These are phyloP conservation scores for Hericium erinaceus DNA, from an alignment of 768 basidiomycete genomes.

Conservation along the genomic window DNA sequence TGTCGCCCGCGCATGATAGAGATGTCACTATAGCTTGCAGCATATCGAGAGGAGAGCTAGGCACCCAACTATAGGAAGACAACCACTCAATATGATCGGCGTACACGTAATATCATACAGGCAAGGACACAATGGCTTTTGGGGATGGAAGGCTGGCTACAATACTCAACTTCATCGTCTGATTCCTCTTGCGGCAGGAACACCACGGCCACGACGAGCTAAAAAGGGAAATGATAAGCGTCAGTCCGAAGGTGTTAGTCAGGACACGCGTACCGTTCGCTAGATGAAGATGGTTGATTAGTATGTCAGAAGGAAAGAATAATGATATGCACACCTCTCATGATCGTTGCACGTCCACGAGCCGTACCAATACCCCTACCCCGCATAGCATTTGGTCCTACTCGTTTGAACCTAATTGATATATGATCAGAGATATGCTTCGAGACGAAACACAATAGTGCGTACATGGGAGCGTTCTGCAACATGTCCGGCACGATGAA, in stretches of 20 bases:
- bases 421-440: neutral
- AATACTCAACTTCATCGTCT: slow-evolving; percentile 45
- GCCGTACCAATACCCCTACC: slow-evolving; percentile 99
- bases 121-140: slow-evolving; percentile 8
- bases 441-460: slow-evolving; percentile 13
- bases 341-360: slow-evolving; percentile 96
- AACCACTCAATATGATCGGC: neutral
- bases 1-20: too few species aligned
- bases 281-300: slow-evolving; percentile 25
- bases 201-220: slow-evolving; percentile 87
- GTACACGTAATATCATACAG: slow-evolving; percentile 7
- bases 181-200: slow-evolving; percentile 69
- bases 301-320: slow-evolving; percentile 4
- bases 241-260: neutral
- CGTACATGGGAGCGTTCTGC: slow-evolving; percentile 97
- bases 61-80: neutral
- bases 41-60: neutral
- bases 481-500: slow-evolving; percentile 99
- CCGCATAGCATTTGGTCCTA: slow-evolving; percentile 96
- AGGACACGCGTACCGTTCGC: slow-evolving; percentile 58
- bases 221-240: slow-evolving; percentile 13
- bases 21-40: neutral
- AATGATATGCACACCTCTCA: slow-evolving; percentile 60
- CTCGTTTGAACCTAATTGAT: slow-evolving; percentile 87
- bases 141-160: slow-evolving; percentile 2